Conservation (phyloP, 768 basidiomycete species). For the Xanthoconium purpureum region DNA sequence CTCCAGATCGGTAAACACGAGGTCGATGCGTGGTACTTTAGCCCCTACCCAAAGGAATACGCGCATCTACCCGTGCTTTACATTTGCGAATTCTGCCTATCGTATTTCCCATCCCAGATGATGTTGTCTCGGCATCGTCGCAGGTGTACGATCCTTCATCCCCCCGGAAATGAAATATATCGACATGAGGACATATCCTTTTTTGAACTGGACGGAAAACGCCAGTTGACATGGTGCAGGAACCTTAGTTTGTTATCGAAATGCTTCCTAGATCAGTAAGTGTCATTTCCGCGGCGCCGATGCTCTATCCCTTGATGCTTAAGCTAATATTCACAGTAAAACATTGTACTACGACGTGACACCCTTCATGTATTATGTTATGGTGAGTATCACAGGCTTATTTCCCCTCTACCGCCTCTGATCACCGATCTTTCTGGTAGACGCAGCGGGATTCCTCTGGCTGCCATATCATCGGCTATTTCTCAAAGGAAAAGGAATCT, state of each 20-base stretch:
- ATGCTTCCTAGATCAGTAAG: slow-evolving; percentile 97
- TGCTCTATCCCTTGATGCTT: slow-evolving; percentile 2
- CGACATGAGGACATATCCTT: slow-evolving; percentile 96
- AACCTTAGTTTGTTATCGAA: slow-evolving; percentile 96
- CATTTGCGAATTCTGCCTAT: slow-evolving; percentile 98
- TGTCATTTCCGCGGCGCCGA: slow-evolving; percentile 24
- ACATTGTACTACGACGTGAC: slow-evolving; percentile 99
- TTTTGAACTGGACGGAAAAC: slow-evolving; percentile 97
- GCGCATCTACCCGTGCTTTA: slow-evolving; percentile 93
- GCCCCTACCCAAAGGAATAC: slow-evolving; percentile 97
- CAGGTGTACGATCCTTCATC: slow-evolving; percentile 88
- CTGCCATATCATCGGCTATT: slow-evolving; percentile 95
- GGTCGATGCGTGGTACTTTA: slow-evolving; percentile 99
- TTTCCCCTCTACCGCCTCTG: slow-evolving; percentile 10
- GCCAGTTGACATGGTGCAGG: slow-evolving; percentile 94
- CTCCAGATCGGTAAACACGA: slow-evolving; percentile 95
- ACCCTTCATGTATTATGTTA: slow-evolving; percentile 99
- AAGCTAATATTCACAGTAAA: slow-evolving; percentile 57
- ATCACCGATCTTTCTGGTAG: slow-evolving; percentile 36
- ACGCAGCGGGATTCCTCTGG: slow-evolving; percentile 83
- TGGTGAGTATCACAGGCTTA: slow-evolving; percentile 53
- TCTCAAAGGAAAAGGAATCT: slow-evolving; percentile 98
- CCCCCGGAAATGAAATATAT: slow-evolving; percentile 99
- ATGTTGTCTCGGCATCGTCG: slow-evolving; percentile 90
- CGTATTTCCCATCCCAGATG: slow-evolving; percentile 85